These are phyloP conservation scores for Sungouiella blattae DNA, from an alignment of 805 yeast genomes.

Conservation along the genomic window DNA sequence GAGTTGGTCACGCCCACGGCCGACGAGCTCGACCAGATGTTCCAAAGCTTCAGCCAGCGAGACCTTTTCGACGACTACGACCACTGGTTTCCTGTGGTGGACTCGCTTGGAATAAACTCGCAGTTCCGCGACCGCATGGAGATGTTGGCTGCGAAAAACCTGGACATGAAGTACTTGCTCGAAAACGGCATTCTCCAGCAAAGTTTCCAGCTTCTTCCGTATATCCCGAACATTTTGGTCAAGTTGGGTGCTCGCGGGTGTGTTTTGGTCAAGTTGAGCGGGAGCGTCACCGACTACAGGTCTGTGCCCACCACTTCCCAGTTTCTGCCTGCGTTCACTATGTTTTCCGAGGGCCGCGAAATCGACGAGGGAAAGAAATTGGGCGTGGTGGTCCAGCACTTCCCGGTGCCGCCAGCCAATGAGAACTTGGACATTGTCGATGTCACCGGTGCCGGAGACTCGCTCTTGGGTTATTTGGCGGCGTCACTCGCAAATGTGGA, in stretches of 20 bases:
- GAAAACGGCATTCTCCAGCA: conserved; percentile 57
- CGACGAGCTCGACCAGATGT: conserved; percentile 56
- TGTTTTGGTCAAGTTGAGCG: conserved; percentile 34
- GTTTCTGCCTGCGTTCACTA: conserved; percentile 21
- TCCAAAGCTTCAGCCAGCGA: conserved; percentile 41
- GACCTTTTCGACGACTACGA: conserved; percentile 49
- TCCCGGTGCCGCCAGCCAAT: conserved; percentile 38
- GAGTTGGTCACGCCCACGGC: conserved; percentile 66
- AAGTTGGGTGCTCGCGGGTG: conserved; percentile 71
- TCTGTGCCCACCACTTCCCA: conserved; percentile 32
- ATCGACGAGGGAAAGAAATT: conserved; percentile 19
- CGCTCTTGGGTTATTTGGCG: conserved; percentile 63
- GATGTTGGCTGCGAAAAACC: conserved; percentile 16
- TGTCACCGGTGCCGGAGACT: conserved; percentile 90
- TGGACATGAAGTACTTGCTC: conserved; percentile 23
- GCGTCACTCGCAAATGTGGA: conserved; percentile 27
- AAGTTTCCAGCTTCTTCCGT: conserved; percentile 71
- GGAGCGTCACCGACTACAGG: conserved; percentile 27
- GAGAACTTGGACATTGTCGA: conserved; percentile 41
- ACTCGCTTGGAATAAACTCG: conserved; percentile 49
- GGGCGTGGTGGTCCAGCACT: conserved; percentile 66
- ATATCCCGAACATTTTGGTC: conserved; percentile 58
- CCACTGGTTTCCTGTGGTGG: conserved; percentile 73
- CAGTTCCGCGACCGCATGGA: conserved; percentile 46
- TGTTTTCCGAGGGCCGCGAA: conserved; percentile 19